phyloP scores from a whole-genome alignment of 2,329 filamentous ascomycete genomes.

The Penicillium sp. region DNA sequence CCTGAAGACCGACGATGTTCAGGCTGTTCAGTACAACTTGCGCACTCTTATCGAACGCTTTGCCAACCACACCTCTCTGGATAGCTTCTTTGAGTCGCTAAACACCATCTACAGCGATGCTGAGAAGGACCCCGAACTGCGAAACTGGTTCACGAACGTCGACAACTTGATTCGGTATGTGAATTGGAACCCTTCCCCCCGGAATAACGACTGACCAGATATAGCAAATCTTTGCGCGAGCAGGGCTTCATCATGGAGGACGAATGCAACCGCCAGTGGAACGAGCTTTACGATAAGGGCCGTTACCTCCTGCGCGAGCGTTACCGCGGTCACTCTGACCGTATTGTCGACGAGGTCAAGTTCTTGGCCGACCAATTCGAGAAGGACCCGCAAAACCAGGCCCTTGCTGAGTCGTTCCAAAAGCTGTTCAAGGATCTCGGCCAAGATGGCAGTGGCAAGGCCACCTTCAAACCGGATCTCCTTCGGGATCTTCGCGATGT shows the following conservation, averaged over 20 bases:
- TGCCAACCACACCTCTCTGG: slow-evolving; percentile 86
- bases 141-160: slow-evolving; percentile 80
- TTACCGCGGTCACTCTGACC: slow-evolving; percentile 82
- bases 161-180: slow-evolving; percentile 66
- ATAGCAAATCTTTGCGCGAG: slow-evolving; percentile 74
- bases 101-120: slow-evolving; percentile 84
- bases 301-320: slow-evolving; percentile 83
- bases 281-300: slow-evolving; percentile 79
- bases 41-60: slow-evolving; percentile 90
- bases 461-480: slow-evolving; percentile 87
- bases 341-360: slow-evolving; percentile 83
- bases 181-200: not conserved
- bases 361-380: slow-evolving; percentile 90
- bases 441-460: slow-evolving; percentile 78
- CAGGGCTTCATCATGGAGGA: slow-evolving; percentile 90
- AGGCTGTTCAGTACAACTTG: slow-evolving; percentile 74
- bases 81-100: slow-evolving; percentile 82
- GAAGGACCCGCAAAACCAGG: slow-evolving; percentile 79
- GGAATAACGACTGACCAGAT: not conserved
- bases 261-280: slow-evolving; percentile 75
- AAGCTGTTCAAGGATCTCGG: slow-evolving; percentile 91
- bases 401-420: slow-evolving; percentile 71
- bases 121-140: slow-evolving; percentile 81
- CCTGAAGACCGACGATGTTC: slow-evolving; percentile 62
- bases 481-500: slow-evolving; percentile 85